Conservation (phyloP, 208 protist species). For the Trypanosoma brucei region DNA sequence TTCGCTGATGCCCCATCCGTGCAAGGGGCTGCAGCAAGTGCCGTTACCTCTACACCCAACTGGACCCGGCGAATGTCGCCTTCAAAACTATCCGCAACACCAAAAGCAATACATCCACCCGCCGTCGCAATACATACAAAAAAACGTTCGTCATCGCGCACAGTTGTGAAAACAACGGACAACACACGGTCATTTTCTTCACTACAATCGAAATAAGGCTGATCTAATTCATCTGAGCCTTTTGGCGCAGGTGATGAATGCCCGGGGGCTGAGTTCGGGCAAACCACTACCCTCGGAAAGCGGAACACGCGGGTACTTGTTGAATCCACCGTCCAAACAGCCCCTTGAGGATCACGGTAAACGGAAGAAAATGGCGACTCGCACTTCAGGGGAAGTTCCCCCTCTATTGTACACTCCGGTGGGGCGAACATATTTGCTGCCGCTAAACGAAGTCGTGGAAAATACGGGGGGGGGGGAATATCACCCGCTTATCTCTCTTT, state of each 20-base stretch:
- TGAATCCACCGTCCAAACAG: conserved; percentile 18
- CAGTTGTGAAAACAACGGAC: conserved; percentile 18
- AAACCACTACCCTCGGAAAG: conserved; percentile 5
- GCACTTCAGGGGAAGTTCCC: conserved; percentile 1
- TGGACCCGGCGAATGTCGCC: conserved; percentile 1
- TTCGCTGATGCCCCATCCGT: not conserved
- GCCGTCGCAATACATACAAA: conserved; percentile 24
- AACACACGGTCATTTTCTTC: conserved; percentile 6
- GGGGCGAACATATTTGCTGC: conserved; percentile 11
- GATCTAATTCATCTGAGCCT: not conserved
- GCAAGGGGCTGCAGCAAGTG: conserved; percentile 3
- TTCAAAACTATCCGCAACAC: not conserved
- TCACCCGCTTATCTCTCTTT: too few species aligned
- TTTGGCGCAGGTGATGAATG: not conserved
- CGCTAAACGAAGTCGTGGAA: not conserved
- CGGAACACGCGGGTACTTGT: conserved; percentile 14
- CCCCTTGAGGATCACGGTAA: conserved; percentile 20
- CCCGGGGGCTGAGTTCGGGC: not conserved
- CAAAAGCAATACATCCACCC: conserved; percentile 10
- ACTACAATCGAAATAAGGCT: conserved; percentile 15
- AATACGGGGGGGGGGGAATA: too few species aligned
- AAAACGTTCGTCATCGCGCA: not conserved
- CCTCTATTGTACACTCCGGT: conserved; percentile 22
- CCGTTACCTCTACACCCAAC: conserved; percentile 11
- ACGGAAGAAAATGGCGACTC: conserved; percentile 7